phyloP scores from a whole-genome alignment of 768 basidiomycete genomes.

The Lactifluus subvellereus region DNA sequence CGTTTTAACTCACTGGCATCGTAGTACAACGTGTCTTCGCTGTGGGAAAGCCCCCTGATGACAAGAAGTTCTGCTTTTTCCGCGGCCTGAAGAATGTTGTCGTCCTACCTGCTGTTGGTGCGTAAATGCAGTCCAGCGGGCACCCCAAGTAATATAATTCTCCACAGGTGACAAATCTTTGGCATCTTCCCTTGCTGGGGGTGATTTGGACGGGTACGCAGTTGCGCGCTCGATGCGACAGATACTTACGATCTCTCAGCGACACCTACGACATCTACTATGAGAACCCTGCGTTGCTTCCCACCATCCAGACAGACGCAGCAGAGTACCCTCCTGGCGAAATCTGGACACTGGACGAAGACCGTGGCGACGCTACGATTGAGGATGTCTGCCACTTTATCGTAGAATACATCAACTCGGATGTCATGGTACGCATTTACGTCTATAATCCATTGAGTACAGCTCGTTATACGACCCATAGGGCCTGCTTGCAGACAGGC shows the following conservation, averaged over 20 bases:
- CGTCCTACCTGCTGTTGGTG: constrained; percentile 52
- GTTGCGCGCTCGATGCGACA: neutral
- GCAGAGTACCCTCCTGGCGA: constrained; percentile 29
- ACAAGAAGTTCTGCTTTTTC: constrained; percentile 7
- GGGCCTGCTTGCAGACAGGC: constrained; percentile 67
- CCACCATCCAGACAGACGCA: constrained; percentile 43
- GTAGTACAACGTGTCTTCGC: constrained; percentile 26
- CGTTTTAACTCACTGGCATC: neutral
- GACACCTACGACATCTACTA: constrained; percentile 60
- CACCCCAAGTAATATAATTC: neutral
- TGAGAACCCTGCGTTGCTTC: constrained; percentile 48
- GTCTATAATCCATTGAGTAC: neutral
- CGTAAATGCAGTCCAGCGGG: neutral
- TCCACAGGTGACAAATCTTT: constrained; percentile 50
- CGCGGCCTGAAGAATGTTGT: constrained; percentile 6
- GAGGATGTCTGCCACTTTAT: constrained; percentile 75
- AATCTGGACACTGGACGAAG: constrained; percentile 7
- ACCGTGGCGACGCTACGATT: constrained; percentile 42
- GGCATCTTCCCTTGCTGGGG: constrained; percentile 46
- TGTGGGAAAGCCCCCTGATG: constrained; percentile 27
- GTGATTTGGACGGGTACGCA: neutral
- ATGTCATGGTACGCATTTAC: constrained; percentile 52
- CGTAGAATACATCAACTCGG: constrained; percentile 77
- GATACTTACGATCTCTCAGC: constrained; percentile 32
- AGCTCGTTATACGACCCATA: constrained; percentile 27